Base-by-base conservation (phyloP, 768 basidiomycete genomes). In the Nevesoporus exiguus region DNA sequence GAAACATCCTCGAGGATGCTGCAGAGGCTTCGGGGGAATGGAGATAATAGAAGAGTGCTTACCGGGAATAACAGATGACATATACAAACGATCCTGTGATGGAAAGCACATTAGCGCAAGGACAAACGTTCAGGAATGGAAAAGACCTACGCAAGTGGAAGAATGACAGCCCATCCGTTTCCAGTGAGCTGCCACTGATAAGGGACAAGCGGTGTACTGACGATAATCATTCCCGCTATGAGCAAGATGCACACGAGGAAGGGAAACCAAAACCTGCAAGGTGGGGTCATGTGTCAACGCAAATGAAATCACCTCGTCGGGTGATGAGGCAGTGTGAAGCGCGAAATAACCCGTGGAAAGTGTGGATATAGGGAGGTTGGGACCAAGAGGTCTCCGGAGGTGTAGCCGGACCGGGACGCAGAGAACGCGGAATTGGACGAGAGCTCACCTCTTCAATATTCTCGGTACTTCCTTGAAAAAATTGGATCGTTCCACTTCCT, bases 381-480 rank as follows among this genome's bases (percentile, higher is more conserved):
- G 36, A 45, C 48, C 0, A 47, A 21, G 47, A 45, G 14, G 44
- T 33, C n/a, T 31, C 33, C 36, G 34, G 36, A 2, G 13, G 21
- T 29, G 14, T 19, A 19, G 25, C 27, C 30, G 34, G 15, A 42
- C 27, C 15, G 14, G 14, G 36, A 24, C 30, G 15, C 39, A 37
- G 43, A 37, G 21, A 42, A 48, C 27, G 51, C 14, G 43, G 47
- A 42, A 27, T 19, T 22, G 14, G 24, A 40, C 41, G 13, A 50
- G 21, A 33, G 17, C 69, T 54, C 31, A 69, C 67, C 67, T 60
- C 64, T 85, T 83, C 70, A 84, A 74, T 66, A 95, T 92, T 57
- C 77, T 82, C 5, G 93, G 93, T 22, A 93, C 83, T 69, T 96
- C 93, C 51, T 88, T 81, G 81, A 89, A 93, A 76, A 96, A 93